These are phyloP conservation scores for Massariosphaeria phaeospora DNA, from an alignment of 495 filamentous ascomycete genomes.

Conservation along the genomic window DNA sequence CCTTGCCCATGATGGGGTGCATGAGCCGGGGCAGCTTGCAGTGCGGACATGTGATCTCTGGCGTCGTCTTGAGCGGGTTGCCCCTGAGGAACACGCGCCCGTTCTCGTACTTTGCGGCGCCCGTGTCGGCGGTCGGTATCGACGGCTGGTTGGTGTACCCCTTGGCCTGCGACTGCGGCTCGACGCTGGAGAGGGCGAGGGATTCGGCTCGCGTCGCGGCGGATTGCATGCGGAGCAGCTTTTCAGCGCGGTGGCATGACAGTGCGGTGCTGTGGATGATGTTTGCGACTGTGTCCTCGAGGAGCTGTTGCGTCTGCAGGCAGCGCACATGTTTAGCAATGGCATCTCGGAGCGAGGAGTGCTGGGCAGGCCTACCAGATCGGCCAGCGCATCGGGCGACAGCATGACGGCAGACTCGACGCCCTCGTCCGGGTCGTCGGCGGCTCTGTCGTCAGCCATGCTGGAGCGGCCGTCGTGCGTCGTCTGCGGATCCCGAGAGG, in stretches of 20 bases:
- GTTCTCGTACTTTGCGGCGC: constrained; percentile 66
- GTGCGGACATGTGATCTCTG: constrained; percentile 55
- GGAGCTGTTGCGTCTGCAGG: constrained; percentile 32
- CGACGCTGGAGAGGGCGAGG: constrained; percentile 50
- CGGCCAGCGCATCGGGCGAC: constrained; percentile 15
- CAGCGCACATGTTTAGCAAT: constrained; percentile 17
- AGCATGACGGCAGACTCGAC: constrained; percentile 8
- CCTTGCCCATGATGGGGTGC: constrained; percentile 39
- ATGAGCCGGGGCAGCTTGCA: constrained; percentile 44
- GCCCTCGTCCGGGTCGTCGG: constrained; percentile 14
- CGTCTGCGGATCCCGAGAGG: constrained; percentile 7
- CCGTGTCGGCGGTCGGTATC: constrained; percentile 54
- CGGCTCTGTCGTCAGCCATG: constrained; percentile 32
- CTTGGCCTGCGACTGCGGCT: constrained; percentile 43
- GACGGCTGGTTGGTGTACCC: constrained; percentile 16
- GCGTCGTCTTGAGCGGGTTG: constrained; percentile 67
- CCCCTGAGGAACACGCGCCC: constrained; percentile 68
- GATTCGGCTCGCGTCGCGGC: constrained; percentile 56
- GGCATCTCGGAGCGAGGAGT: not conserved
- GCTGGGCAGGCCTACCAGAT: constrained; percentile 16
- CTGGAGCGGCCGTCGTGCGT: constrained; percentile 17
- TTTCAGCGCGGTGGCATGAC: constrained; percentile 45
- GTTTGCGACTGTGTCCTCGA: constrained; percentile 44
- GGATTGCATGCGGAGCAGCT: constrained; percentile 57
- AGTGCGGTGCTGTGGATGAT: constrained; percentile 44